These are phyloP conservation scores for Citeromyces siamensis DNA, from an alignment of 1,139 yeast genomes.

Conservation along the genomic window DNA sequence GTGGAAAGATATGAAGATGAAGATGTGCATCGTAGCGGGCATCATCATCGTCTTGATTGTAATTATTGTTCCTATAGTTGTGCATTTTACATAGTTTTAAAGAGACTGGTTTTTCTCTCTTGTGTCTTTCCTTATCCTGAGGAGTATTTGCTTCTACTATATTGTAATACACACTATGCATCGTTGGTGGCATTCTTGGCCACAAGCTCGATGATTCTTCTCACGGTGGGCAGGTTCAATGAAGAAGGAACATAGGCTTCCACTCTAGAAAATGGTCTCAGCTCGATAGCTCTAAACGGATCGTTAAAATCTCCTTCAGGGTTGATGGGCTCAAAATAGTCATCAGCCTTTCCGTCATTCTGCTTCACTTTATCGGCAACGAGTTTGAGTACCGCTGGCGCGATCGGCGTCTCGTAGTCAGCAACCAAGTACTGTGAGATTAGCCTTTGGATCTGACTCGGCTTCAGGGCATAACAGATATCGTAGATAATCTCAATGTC, in stretches of 20 bases:
- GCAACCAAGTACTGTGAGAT: slow-evolving; percentile 86
- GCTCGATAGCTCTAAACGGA: slow-evolving; percentile 77
- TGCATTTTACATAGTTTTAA: slow-evolving; percentile 48
- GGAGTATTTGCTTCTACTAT: too few species aligned
- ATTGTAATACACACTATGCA: slow-evolving; percentile 16
- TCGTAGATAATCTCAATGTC: slow-evolving; percentile 92
- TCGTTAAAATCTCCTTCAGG: slow-evolving; percentile 80
- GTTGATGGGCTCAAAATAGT: slow-evolving; percentile 54
- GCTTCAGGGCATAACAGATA: slow-evolving; percentile 88
- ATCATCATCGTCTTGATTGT: slow-evolving; percentile 73
- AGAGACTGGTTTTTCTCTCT: slow-evolving; percentile 1
- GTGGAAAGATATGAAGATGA: slow-evolving; percentile 98
- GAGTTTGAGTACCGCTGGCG: slow-evolving; percentile 69
- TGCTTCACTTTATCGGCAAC: slow-evolving; percentile 79
- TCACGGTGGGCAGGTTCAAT: slow-evolving; percentile 79
- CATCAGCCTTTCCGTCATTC: slow-evolving; percentile 45
- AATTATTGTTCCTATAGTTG: slow-evolving; percentile 89
- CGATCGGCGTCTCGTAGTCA: slow-evolving; percentile 91
- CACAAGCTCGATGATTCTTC: slow-evolving; percentile 82
- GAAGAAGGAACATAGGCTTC: slow-evolving; percentile 97
- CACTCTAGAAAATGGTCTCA: slow-evolving; percentile 78
- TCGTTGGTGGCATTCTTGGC: slow-evolving; percentile 52
- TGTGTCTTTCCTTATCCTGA: too few species aligned
- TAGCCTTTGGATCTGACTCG: slow-evolving; percentile 87
- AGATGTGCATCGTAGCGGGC: slow-evolving; percentile 79